A percentile compares a stretch with the other conserved stretches of the same genome.
phyloP scores from a whole-genome alignment of 148 eudicot species.

The Fallopia convolvulus region DNA sequence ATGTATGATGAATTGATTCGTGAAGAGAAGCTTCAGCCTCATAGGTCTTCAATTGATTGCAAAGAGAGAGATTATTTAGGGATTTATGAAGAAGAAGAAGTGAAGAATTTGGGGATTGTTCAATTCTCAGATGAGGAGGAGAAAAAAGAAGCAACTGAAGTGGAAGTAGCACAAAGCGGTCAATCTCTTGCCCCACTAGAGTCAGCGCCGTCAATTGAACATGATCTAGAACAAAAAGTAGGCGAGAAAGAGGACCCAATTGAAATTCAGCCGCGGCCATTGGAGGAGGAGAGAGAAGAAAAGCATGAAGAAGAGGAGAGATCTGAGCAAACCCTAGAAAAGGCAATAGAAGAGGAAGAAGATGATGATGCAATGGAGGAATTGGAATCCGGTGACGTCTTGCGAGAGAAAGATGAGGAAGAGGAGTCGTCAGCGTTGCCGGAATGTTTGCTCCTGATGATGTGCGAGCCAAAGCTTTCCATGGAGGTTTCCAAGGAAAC shows the following conservation, averaged over 20 bases:
- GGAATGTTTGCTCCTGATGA: conserved; percentile 84
- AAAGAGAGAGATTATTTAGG: neutral
- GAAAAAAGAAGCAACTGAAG: conserved; percentile 2
- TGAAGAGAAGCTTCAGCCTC: neutral
- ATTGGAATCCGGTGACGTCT: neutral
- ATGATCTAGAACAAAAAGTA: conserved; percentile 8
- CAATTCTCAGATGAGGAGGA: conserved; percentile 16
- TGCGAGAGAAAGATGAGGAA: conserved; percentile 6
- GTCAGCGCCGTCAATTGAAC: neutral
- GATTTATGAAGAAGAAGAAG: conserved; percentile 21
- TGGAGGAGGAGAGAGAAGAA: conserved; percentile 13
- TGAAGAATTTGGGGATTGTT: neutral
- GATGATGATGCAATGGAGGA: neutral
- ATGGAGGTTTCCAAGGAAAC: conserved; percentile 97
- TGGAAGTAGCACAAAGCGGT: neutral
- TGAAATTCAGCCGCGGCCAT: neutral
- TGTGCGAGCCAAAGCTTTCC: conserved; percentile 89
- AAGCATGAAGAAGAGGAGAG: neutral
- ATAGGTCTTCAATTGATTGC: neutral
- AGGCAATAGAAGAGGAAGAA: conserved; percentile 9
- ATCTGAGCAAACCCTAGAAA: neutral
- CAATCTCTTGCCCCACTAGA: neutral
- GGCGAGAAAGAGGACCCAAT: conserved; percentile 9
- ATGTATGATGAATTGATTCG: neutral
- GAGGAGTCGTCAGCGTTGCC: conserved; percentile 38